These are phyloP conservation scores for Plantago lanceolata DNA, from an alignment of 305 asterid genomes.

Conservation along the genomic window DNA sequence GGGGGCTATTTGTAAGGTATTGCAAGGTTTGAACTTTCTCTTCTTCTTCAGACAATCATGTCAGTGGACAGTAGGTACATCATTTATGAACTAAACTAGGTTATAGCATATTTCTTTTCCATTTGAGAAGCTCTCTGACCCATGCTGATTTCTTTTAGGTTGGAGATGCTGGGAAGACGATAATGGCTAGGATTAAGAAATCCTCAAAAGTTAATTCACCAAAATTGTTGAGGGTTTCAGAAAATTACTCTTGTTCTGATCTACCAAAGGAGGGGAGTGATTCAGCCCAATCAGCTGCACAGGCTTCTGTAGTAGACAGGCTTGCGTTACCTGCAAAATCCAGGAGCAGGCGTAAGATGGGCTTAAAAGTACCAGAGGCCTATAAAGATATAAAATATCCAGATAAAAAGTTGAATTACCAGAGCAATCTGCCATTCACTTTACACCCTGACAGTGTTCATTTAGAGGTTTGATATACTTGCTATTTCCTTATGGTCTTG, in stretches of 20 bases:
- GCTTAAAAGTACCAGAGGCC: slow-evolving; percentile 42
- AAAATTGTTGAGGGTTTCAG: slow-evolving; percentile 50
- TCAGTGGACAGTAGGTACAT: no score
- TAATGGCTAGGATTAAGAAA: slow-evolving; percentile 45
- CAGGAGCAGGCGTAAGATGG: slow-evolving; percentile 73
- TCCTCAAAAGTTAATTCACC: slow-evolving; percentile 52
- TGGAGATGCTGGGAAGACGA: slow-evolving; percentile 52
- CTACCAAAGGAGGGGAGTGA: slow-evolving; percentile 71
- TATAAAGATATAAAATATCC: slow-evolving; percentile 49
- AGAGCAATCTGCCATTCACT: slow-evolving; percentile 32
- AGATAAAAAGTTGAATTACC: slow-evolving; percentile 50
- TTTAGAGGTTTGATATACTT: slow-evolving; percentile 44
- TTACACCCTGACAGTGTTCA: slow-evolving; percentile 37
- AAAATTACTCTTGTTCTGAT: slow-evolving; percentile 57
- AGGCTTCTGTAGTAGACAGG: slow-evolving; percentile 46
- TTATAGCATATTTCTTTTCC: slow-evolving; percentile 17
- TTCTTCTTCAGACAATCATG: no score
- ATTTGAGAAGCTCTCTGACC: slow-evolving; percentile 25
- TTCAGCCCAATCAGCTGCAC: slow-evolving; percentile 62
- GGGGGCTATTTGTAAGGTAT: no score
- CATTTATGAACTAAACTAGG: background rate
- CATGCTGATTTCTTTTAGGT: slow-evolving; percentile 37
- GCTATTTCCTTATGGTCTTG: slow-evolving; percentile 17
- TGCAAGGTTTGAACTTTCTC: no score
- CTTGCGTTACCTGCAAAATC: slow-evolving; percentile 54